phyloP scores from a whole-genome alignment of 2,329 filamentous ascomycete species.

The Talaromyces rugulosus region DNA sequence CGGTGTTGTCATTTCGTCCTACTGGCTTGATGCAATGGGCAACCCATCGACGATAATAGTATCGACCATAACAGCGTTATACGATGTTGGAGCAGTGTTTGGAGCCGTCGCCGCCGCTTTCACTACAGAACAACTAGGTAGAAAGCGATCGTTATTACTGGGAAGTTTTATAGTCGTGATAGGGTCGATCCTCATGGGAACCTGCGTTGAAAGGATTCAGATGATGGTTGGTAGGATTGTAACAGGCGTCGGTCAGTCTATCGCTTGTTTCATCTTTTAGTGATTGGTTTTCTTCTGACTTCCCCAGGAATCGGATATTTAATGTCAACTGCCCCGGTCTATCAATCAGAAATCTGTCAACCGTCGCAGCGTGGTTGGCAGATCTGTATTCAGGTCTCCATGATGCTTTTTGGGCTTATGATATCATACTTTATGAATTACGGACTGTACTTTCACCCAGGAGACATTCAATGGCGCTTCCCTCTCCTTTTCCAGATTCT shows the following conservation, averaged over 20 bases:
- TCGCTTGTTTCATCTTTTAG: background rate
- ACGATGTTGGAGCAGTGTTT: constrained; percentile 24
- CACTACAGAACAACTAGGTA: constrained; percentile 23
- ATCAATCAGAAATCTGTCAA: constrained; percentile 24
- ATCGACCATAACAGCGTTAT: constrained; percentile 29
- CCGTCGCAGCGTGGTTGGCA: constrained; percentile 25
- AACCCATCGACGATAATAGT: constrained; percentile 20
- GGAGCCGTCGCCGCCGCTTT: constrained; percentile 24
- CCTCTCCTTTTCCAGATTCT: constrained; percentile 44
- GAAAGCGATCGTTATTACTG: constrained; percentile 22
- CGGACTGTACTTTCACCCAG: constrained; percentile 1
- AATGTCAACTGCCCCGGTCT: constrained; percentile 25
- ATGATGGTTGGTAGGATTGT: constrained; percentile 25
- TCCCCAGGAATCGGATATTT: constrained; percentile 6
- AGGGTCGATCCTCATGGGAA: constrained; percentile 22
- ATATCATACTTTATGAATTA: constrained; percentile 13
- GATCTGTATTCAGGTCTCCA: background rate
- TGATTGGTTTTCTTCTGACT: constrained; percentile 2
- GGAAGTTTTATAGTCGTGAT: constrained; percentile 20
- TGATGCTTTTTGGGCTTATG: constrained; percentile 18
- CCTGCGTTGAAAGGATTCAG: constrained; percentile 14
- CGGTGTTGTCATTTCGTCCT: constrained; percentile 23
- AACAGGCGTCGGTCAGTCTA: constrained; percentile 21
- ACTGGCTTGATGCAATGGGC: constrained; percentile 24
- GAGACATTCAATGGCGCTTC: constrained; percentile 31